Conservation (phyloP, 345 rosid genomes). For the Arabidopsis suecica region DNA sequence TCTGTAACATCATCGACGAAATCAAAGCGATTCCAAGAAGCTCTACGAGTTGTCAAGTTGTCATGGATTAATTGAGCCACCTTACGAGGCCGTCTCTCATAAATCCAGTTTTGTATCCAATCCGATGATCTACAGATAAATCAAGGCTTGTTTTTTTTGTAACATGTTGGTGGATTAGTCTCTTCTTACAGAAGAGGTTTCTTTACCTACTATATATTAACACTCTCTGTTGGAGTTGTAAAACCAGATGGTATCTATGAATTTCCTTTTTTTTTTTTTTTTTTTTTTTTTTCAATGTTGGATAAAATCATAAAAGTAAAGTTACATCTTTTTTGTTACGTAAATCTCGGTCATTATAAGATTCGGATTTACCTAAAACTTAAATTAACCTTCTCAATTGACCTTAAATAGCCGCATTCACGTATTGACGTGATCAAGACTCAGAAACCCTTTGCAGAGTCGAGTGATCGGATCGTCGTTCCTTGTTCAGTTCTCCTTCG, state of each 20-base stretch:
- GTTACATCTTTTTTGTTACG: too few species aligned
- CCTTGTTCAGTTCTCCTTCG: neutral
- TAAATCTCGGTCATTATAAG: too few species aligned
- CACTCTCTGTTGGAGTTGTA: too few species aligned
- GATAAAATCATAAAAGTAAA: too few species aligned
- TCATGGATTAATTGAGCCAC: conserved; percentile 29
- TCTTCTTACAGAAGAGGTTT: too few species aligned
- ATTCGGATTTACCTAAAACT: too few species aligned
- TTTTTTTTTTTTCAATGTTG: too few species aligned
- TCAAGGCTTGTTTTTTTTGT: neutral
- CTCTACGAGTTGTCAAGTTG: conserved; percentile 33
- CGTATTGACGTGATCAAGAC: neutral
- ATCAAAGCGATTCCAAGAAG: conserved; percentile 32
- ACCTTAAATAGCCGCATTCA: neutral
- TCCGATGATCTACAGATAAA: neutral
- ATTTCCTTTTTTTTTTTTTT: too few species aligned
- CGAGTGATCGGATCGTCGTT: neutral
- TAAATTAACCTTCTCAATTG: too few species aligned
- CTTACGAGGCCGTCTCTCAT: conserved; percentile 2
- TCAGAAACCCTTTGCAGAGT: neutral
- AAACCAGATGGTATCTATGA: too few species aligned
- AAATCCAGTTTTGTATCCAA: neutral
- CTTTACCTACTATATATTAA: too few species aligned
- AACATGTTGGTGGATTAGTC: too few species aligned
- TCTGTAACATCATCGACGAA: conserved; percentile 26